These are phyloP conservation scores for Penicillium sp. DNA, from an alignment of 2,329 filamentous ascomycete species.

Conservation along the genomic window DNA sequence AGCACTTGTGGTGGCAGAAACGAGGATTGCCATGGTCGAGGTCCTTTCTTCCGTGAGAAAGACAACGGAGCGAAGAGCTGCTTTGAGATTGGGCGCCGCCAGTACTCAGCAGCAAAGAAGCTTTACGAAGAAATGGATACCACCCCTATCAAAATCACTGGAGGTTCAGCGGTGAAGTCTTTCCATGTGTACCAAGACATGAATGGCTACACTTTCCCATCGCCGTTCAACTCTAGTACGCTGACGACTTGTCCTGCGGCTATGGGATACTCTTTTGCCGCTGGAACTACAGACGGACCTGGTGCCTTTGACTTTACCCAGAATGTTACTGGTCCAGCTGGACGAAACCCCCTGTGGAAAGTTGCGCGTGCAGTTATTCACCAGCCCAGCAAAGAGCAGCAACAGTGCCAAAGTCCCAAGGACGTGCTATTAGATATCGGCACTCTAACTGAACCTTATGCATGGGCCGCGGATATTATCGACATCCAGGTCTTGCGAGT, in stretches of 20 bases:
- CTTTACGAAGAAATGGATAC: conserved; percentile 57
- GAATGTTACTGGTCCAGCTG: conserved; percentile 68
- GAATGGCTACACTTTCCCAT: conserved; percentile 68
- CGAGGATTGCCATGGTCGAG: conserved; percentile 45
- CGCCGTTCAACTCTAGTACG: conserved; percentile 63
- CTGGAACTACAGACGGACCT: conserved; percentile 86
- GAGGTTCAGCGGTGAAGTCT: conserved; percentile 67
- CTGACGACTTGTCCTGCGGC: conserved; percentile 77
- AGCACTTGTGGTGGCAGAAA: conserved; percentile 66
- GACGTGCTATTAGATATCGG: conserved; percentile 86
- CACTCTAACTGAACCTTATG: conserved; percentile 71
- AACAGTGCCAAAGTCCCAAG: conserved; percentile 74
- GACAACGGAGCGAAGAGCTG: conserved; percentile 50
- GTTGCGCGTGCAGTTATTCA: conserved; percentile 71
- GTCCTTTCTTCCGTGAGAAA: conserved; percentile 44
- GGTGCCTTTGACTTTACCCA: conserved; percentile 93
- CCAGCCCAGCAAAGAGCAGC: conserved; percentile 66
- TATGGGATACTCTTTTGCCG: conserved; percentile 87
- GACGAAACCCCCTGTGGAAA: conserved; percentile 75
- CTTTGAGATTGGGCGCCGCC: conserved; percentile 49
- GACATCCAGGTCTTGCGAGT: conserved; percentile 83
- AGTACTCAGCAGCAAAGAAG: conserved; percentile 43
- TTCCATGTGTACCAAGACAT: conserved; percentile 87
- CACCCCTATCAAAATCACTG: conserved; percentile 43
- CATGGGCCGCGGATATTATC: conserved; percentile 88